Evolutionary conservation across 1,284 basidiomycete genomes (phyloP).

Genomic region (Cronartium quercuum): DNA sequence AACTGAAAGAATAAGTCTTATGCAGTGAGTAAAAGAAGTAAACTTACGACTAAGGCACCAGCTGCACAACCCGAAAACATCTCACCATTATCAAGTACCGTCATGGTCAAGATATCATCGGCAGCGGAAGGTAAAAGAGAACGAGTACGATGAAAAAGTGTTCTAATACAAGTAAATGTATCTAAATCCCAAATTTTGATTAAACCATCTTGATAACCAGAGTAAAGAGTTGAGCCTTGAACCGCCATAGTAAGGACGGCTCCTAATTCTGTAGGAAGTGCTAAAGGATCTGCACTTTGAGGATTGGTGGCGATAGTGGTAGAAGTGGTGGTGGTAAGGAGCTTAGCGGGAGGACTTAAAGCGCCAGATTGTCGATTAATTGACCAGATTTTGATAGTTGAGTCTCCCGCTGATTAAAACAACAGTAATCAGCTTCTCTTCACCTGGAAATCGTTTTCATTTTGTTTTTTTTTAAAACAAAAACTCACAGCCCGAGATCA

Average conservation of each 20-base stretch:
- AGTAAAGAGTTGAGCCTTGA: constrained; percentile 27
- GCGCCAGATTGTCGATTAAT: constrained; percentile 19
- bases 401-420: constrained; percentile 25
- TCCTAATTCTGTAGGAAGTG: constrained; percentile 24
- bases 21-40: not conserved
- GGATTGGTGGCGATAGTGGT: not conserved
- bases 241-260: constrained; percentile 27
- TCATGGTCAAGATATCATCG: constrained; percentile 33
- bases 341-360: constrained; percentile 6
- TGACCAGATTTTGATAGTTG: constrained; percentile 38
- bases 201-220: constrained; percentile 39
- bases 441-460: not conserved
- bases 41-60: constrained; percentile 29
- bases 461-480: not conserved
- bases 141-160: constrained; percentile 31
- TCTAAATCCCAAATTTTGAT: constrained; percentile 39
- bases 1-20: too few relatives aligned
- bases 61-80: constrained; percentile 38
- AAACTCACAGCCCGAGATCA: constrained; percentile 36
- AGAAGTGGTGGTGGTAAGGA: not conserved
- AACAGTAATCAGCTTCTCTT: not conserved
- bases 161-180: constrained; percentile 38
- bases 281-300: not conserved
- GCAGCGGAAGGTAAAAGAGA: not conserved
- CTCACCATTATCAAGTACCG: constrained; percentile 37